Percentiles rank a stretch among this genome's conserved stretches.
These are phyloP conservation scores for Heteromeles arbutifolia DNA, from an alignment of 306 rosid species.

Conservation along the genomic window DNA sequence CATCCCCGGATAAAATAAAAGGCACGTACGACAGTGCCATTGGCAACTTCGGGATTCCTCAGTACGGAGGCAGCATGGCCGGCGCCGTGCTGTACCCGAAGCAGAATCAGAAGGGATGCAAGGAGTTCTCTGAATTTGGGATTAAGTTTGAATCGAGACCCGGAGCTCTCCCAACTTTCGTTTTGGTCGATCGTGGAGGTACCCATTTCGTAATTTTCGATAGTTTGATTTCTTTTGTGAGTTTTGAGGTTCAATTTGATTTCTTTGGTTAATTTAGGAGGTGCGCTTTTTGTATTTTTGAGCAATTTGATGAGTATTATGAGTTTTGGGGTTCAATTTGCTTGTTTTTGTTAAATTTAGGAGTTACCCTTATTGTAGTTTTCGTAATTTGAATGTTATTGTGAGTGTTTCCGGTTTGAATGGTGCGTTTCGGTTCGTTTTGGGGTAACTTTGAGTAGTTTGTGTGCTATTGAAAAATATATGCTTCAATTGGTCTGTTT, in stretches of 20 bases:
- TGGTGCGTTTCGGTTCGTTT: background rate
- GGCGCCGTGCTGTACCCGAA: slow-evolving; percentile 77
- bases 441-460: background rate
- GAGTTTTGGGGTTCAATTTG: background rate
- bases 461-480: background rate
- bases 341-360: background rate
- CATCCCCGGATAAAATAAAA: slow-evolving; percentile 76
- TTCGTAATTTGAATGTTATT: slow-evolving; percentile 9
- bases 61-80: slow-evolving; percentile 97
- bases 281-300: slow-evolving; percentile 23
- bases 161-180: slow-evolving; percentile 86
- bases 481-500: slow-evolving; percentile 11
- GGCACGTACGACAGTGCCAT: slow-evolving; percentile 85
- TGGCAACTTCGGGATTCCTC: slow-evolving; percentile 98
- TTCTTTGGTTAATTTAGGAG: slow-evolving; percentile 73
- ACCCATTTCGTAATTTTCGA: slow-evolving; percentile 8
- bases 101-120: slow-evolving; percentile 83
- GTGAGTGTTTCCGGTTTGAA: background rate
- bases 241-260: background rate
- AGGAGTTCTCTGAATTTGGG: slow-evolving; percentile 62
- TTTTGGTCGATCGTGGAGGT: slow-evolving; percentile 98
- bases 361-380: background rate
- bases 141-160: slow-evolving; percentile 62
- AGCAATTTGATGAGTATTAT: slow-evolving; percentile 7
- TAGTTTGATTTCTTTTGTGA: slow-evolving; percentile 9